Base-by-base conservation (phyloP, 139 green algal species). In the Choricystis sp. region DNA sequence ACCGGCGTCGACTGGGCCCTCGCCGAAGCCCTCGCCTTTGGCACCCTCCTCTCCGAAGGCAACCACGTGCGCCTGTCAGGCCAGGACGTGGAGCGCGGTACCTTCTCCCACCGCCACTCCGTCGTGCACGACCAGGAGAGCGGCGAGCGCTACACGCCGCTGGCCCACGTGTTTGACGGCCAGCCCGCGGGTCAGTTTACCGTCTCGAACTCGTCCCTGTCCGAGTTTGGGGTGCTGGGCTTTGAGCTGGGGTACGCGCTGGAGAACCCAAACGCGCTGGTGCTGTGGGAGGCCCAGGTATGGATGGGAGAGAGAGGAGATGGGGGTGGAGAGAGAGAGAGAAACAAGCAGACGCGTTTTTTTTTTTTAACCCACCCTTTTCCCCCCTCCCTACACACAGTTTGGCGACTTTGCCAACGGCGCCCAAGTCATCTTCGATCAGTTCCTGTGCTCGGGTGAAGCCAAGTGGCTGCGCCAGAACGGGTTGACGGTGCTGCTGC, bases 321-420 rank as follows among this genome's bases (percentile, higher is more conserved):
- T n/a, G n/a, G n/a, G n/a, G n/a, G n/a, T n/a, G n/a, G n/a, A n/a
- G n/a, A n/a, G n/a, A n/a, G n/a, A n/a, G n/a, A n/a, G n/a, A n/a
- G n/a, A n/a, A n/a, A n/a, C n/a, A n/a, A n/a, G n/a, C n/a, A n/a
- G n/a, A n/a, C n/a, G n/a, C n/a, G n/a, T n/a, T n/a, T n/a, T n/a
- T n/a, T n/a, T n/a, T n/a, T n/a, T n/a, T n/a, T n/a, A n/a, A n/a
- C n/a, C n/a, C n/a, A n/a, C n/a, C n/a, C n/a, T n/a, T n/a, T n/a
- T n/a, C n/a, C n/a, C n/a, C n/a, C n/a, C n/a, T n/a, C n/a, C n/a
- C n/a, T n/a, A n/a, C n/a, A n/a, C n/a, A n/a, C n/a, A n/a, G n/a
- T 98, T 98, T 66, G 91, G 92, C 2, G 92, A 98, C 81, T 98
- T 98, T 81, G 86, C 92, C 48, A 98, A 98, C 75, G 83, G 85